Evolutionary conservation across 208 protist genomes (phyloP).

Genomic region (Strigomonas culicis): DNA sequence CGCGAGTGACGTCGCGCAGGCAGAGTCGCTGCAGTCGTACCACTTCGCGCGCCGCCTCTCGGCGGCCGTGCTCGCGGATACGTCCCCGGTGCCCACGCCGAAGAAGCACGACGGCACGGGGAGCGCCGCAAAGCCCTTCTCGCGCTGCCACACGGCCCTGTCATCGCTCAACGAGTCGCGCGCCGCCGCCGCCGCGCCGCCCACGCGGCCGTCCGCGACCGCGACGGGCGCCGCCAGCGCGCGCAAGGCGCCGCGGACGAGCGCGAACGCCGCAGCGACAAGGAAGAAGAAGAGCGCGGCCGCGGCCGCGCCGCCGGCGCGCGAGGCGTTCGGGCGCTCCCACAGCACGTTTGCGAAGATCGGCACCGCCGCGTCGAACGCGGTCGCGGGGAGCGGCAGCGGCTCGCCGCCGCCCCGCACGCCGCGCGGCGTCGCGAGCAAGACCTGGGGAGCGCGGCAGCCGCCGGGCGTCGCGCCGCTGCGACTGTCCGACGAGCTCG

Average conservation of each 20-base stretch:
- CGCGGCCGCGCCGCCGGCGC: not conserved
- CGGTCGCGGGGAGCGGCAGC: not conserved
- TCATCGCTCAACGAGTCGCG: not conserved
- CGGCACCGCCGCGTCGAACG: not conserved
- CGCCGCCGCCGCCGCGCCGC: conserved; percentile 1
- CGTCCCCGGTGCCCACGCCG: not conserved
- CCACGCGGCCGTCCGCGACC: not conserved
- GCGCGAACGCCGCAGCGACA: too few species aligned
- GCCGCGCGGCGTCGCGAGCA: conserved; percentile 7
- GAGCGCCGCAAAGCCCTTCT: conserved; percentile 11
- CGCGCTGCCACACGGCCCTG: conserved; percentile 27
- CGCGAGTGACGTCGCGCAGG: conserved; percentile 38
- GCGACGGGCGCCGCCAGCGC: conserved; percentile 7
- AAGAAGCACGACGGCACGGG: not conserved
- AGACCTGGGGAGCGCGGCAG: conserved; percentile 3
- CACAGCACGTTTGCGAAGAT: conserved; percentile 7
- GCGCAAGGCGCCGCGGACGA: too few species aligned
- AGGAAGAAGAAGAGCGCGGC: not conserved
- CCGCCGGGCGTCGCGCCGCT: not conserved
- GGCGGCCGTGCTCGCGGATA: conserved; percentile 4
- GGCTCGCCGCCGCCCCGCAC: conserved; percentile 18
- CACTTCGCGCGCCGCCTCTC: conserved; percentile 50
- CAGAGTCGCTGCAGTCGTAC: conserved; percentile 41
- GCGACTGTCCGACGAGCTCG: too few species aligned
- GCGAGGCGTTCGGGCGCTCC: conserved; percentile 11